Base-by-base conservation (phyloP, 2,329 filamentous ascomycete species). In the Aureobasidium lini region DNA sequence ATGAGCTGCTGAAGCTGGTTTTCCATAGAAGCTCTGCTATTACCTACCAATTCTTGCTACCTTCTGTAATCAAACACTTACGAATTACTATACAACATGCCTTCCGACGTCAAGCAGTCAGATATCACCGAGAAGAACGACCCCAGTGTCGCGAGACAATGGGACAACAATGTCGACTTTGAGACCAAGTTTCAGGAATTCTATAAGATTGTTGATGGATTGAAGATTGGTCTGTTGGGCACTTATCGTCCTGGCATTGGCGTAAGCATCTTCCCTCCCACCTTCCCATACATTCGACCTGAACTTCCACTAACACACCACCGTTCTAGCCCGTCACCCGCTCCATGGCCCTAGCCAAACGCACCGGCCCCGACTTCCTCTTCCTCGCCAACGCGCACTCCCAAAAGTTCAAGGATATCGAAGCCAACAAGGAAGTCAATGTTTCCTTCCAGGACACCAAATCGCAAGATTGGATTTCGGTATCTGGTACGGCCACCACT, bases 271-370 rank as follows among this genome's bases (percentile, higher is more conserved):
- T 47, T 23, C 23, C 29, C 37, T 40, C 7, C 29, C 31, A 9
- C 10, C 29, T 15, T 6, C 13, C 11, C 31, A 11, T 49, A 1
- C 39, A 34, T 7, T 7, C 37, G 4, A 23, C 23, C 7, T n/a
- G 40, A 13, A 37, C n/a, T 16, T 16, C 29, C 15, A 59, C 54
- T 59, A 37, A n/a, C n/a, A n/a, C n/a, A n/a, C n/a, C n/a, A n/a
- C n/a, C n/a, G n/a, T n/a, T n/a, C 54, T 59, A 37, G 57, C 75
- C 75, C 15, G 73, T 77, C 36, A 72, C 72, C 39, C 76, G 78
- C 61, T 74, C 75, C 59, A 80, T 80, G 78, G 76, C 73, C 47
- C 66, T 79, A 29, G 75, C 76, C 57, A 76, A 89, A 86, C 71
- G 89, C 56, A 64, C 65, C 52, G 78, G 78, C 10, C 77, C 77